Evolutionary conservation across 2,329 filamentous ascomycete genomes (phyloP), one percentile per base, ranked within the genome.

Genomic region (Aspergillus sp.): DNA sequence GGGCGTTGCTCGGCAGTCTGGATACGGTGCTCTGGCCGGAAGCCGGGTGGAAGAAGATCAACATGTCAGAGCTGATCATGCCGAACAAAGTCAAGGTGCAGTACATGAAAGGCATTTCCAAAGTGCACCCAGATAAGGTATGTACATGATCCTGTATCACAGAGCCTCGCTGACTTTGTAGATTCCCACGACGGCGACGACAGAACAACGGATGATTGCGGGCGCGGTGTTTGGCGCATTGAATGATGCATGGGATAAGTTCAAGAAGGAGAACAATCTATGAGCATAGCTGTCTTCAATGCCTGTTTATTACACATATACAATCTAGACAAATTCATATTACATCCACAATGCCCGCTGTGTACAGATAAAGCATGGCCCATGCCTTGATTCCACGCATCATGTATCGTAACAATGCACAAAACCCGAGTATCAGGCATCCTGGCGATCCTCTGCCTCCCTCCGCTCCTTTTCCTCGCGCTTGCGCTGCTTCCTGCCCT

Each of bases 31-130:
- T 99, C 24, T 99, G 94, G 94, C 86, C 90, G 58, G 87, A 86
- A 40, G 90, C 90, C 57, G 91, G 90, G 3, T 99, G 94, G 94
- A 96, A 96, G 78, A 96, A 95, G 77, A 87, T 97, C 51, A 91
- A 90, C 30, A 84, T 99, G 84, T 87, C 92, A 59, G 94, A 99
- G 75, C 73, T 99, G 61, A 88, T 99, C 48, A 82, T 96, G 81
- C 86, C 91, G 32, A 91, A 89, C 61, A 96, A 93, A 79, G 94
- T 97, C 70, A 99, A 99, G 82, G 87, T 99, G 59, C 80, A 89
- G 54, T 99, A 99, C 70, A 97, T 99, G 94, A 96, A 96, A 82
- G 94, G 93, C 5, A 97, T 99, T 80, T 90, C 87, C 10, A 97
- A 96, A 80, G 94, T 94, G 62, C 94, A 99, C 80, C 94, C 94